A percentile compares a stretch with the other conserved stretches of the same genome.
Evolutionary conservation across 2,329 filamentous ascomycete genomes (phyloP).

Genomic region (Aspergillus fijiensis): DNA sequence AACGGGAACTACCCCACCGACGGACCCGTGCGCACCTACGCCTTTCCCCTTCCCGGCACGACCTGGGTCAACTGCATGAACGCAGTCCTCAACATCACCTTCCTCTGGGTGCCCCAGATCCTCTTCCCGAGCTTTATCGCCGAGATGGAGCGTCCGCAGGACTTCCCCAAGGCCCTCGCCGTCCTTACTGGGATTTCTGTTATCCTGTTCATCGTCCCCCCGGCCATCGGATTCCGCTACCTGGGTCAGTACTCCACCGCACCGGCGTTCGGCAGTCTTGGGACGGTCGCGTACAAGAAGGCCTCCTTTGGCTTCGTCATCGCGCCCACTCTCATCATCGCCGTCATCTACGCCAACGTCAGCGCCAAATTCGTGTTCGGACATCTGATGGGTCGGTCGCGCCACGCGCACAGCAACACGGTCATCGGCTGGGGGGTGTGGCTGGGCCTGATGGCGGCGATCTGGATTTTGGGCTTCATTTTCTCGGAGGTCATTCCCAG

Average conservation of each 20-base stretch:
- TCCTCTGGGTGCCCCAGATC: constrained; percentile 54
- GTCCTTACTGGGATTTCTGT: constrained; percentile 47
- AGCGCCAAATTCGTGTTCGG: constrained; percentile 50
- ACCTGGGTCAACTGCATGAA: constrained; percentile 52
- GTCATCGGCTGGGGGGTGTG: constrained; percentile 50
- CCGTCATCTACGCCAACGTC: constrained; percentile 53
- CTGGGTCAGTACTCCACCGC: constrained; percentile 53
- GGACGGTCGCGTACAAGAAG: constrained; percentile 48
- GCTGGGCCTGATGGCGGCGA: constrained; percentile 42
- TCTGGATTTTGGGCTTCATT: constrained; percentile 49
- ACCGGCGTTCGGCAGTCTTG: constrained; percentile 51
- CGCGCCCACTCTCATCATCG: constrained; percentile 51
- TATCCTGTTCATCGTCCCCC: constrained; percentile 52
- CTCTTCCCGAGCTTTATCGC: constrained; percentile 54
- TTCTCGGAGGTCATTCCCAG: constrained; percentile 51
- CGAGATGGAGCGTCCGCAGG: constrained; percentile 52
- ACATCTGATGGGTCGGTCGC: constrained; percentile 45
- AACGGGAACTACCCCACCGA: constrained; percentile 47
- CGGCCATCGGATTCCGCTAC: constrained; percentile 51
- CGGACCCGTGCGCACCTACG: constrained; percentile 48
- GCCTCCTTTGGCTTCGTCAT: constrained; percentile 53
- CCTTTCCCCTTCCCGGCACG: constrained; percentile 48
- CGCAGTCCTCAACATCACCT: constrained; percentile 52
- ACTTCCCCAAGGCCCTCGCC: constrained; percentile 53
- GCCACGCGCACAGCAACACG: constrained; percentile 50